Evolutionary conservation across 495 filamentous ascomycete genomes (phyloP).

Genomic region (Tuber magnatum): DNA sequence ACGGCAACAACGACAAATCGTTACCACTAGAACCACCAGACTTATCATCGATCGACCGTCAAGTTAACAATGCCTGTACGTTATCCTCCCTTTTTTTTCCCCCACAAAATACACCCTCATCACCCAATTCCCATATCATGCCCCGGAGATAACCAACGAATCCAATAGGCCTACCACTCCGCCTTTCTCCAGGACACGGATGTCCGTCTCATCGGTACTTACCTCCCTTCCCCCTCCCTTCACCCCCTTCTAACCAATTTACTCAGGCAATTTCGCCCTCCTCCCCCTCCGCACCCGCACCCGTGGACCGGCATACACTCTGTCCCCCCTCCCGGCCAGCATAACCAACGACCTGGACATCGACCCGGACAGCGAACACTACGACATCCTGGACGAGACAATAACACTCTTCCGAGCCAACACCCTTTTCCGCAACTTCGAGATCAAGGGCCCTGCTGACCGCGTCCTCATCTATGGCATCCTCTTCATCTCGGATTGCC

Average conservation of each 20-base stretch:
- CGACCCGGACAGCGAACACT: constrained; percentile 75
- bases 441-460: constrained; percentile 95
- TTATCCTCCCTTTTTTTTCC: background rate
- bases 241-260: constrained; percentile 10
- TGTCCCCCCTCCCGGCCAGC: constrained; percentile 61
- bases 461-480: constrained; percentile 94
- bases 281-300: constrained; percentile 87
- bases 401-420: constrained; percentile 92
- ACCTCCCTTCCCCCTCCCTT: constrained; percentile 7
- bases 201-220: constrained; percentile 38
- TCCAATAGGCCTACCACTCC: constrained; percentile 38
- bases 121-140: background rate
- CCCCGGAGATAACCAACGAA: constrained; percentile 14
- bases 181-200: constrained; percentile 41
- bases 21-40: background rate
- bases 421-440: constrained; percentile 98
- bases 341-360: constrained; percentile 59
- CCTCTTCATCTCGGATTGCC: constrained; percentile 80
- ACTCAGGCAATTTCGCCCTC: constrained; percentile 79
- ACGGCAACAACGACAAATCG: background rate
- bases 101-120: background rate
- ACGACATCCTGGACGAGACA: constrained; percentile 92
- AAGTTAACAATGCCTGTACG: background rate
- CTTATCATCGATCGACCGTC: background rate
- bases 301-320: constrained; percentile 81